Evolutionary conservation across 1,139 yeast species (phyloP).

Genomic region (Geotrichum histeridarum): DNA sequence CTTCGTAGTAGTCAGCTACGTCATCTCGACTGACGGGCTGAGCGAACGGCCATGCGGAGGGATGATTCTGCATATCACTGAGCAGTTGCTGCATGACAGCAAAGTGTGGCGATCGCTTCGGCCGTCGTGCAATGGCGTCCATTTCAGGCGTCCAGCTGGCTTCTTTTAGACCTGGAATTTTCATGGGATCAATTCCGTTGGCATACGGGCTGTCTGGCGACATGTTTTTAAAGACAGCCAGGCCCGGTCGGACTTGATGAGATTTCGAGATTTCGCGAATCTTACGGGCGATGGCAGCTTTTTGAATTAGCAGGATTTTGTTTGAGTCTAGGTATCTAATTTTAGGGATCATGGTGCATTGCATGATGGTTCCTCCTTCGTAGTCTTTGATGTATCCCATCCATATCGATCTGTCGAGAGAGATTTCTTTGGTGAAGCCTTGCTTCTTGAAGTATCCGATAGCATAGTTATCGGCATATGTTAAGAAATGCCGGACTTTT

Average conservation of each 20-base stretch:
- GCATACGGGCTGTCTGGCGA: conserved; percentile 34
- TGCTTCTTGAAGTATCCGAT: conserved; percentile 97
- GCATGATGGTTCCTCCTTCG: conserved; percentile 98
- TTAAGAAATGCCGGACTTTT: conserved; percentile 77
- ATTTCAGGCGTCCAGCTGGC: conserved; percentile 98
- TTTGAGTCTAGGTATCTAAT: conserved; percentile 85
- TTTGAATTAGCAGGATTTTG: conserved; percentile 77
- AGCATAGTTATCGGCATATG: conserved; percentile 98
- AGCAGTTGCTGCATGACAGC: conserved; percentile 86
- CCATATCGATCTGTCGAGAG: conserved; percentile 83
- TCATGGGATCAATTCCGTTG: conserved; percentile 58
- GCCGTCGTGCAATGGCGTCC: conserved; percentile 94
- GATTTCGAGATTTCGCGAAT: conserved; percentile 74
- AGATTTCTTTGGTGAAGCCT: conserved; percentile 92
- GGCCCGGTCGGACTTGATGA: conserved; percentile 76
- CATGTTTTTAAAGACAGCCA: conserved; percentile 55
- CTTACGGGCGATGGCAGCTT: conserved; percentile 85
- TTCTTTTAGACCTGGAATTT: conserved; percentile 82
- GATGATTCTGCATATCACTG: conserved; percentile 85
- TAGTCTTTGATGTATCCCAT: conserved; percentile 98
- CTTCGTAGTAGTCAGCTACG: conserved; percentile 94
- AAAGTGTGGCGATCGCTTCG: conserved; percentile 91
- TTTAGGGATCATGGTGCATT: conserved; percentile 86
- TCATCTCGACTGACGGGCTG: conserved; percentile 90
- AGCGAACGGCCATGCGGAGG: conserved; percentile 97